Evolutionary conservation across 352 stramenopile species (phyloP), one percentile per base, ranked within the genome.

Genomic region (Phytopythium delawarense): DNA sequence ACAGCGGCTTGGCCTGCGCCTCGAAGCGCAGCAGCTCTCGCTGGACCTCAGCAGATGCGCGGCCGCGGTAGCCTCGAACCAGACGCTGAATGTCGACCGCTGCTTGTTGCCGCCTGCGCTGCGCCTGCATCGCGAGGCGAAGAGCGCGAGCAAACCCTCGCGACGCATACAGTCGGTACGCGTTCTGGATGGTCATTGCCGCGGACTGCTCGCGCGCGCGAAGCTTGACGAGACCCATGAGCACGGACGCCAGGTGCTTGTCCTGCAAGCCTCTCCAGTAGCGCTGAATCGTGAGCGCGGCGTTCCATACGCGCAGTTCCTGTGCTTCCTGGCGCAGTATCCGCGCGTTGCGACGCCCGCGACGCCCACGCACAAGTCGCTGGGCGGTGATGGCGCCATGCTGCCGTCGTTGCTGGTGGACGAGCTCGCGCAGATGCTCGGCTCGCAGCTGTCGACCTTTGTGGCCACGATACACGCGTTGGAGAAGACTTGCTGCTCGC

Each of bases 401-500:
- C 15, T 90, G 74, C 16, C 73, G 69, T 34, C 78, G 64, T 49
- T 86, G 65, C 52, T 74, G 65, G 37, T 81, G 69, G 16, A 91
- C 62, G 4, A 91, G 57, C 54, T 88, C 71, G 0, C 75, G 67
- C 0, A 92, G 61, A 7, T 78, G 72, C 34, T 72, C 69, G 9
- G 75, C 75, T 18, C 72, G 80, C 8, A 71, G 39, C 23, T 75
- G 69, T 0, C 84, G 74, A 1, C 79, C 88, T 45, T 84, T 69
- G 57, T 91, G 85, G 12, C 81, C 80, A 6, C 88, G 78, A 57
- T 86, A 95, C 21, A 95, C 67, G 8, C 84, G 81, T 50, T 97
- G 87, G 18, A 98, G 62, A n/a, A 84, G 78, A 20, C 67, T 40
- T 6, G 77, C 84, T 1, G 79, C 67, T 15, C 70, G 52, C 25